Evolutionary conservation across 176 grass and related monocot genomes (phyloP), one percentile per base, ranked within the genome.

Genomic region (Juncus effusus): DNA sequence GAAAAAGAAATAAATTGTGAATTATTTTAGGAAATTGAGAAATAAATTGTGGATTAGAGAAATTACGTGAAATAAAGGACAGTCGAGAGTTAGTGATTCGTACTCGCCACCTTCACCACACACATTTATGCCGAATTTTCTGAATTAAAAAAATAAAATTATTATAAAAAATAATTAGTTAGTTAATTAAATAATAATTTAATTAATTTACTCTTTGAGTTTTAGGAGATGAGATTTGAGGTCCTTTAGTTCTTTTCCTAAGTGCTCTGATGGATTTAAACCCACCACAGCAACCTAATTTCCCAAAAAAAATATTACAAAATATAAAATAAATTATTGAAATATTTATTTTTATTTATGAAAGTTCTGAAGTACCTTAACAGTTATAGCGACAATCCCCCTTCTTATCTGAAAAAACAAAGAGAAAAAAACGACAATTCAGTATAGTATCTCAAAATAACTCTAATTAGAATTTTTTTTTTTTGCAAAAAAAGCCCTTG

Each of bases 41-140:
- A 69, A 52, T 3, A 4, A 42, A 47, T 28, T 28, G 19, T 1
- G 19, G 19, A 28, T 6, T 49, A 60, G 10, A 60, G 51, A 67
- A 89, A 84, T 91, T 86, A 96, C 93, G 79, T 54, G 63, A 79
- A 96, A 96, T 10, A 96, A 75, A 79, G 93, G 93, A 86, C 93
- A 97, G 63, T 97, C 88, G 77, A 97, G 93, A 69, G 93, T 97
- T 72, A 97, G 62, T 54, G 93, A 91, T 86, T 97, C 93, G 60
- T 97, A 97, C 81, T 97, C 93, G 83, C 93, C 88, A 77, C 88
- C 93, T 91, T 97, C 88, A 59, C 93, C 85, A 61, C 88, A 92
- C 45, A 97, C 88, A 82, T 97, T 90, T 86, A 97, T 97, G 74
- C 88, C 93, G 88, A 77, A 97, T 86, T 71, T 80, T 83, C 88